Evolutionary conservation across 2,329 filamentous ascomycete species (phyloP), one percentile per base, ranked within the genome.

Genomic region (Penicillium sp.): DNA sequence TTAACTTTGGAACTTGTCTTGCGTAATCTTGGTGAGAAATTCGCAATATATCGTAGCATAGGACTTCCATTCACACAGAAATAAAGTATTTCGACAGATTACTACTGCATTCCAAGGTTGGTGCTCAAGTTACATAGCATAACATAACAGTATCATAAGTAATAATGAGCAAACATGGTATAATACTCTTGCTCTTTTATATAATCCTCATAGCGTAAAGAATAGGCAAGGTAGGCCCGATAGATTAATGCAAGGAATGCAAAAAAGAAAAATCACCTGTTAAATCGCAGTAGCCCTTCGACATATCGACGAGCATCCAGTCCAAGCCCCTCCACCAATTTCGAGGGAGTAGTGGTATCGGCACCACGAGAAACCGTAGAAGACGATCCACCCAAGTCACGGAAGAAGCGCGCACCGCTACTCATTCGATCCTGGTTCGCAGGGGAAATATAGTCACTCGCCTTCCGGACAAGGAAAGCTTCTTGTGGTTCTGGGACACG

Each of bases 301-400:
- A 80, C 74, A 70, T 79, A 80, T 54, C 70, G 72, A 56, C 73
- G 71, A 20, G 77, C 72, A 70, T 80, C 77, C 37, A 80, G 65
- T 1, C 77, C 77, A 37, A 79, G 61, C 7, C 77, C 77, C 57
- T 79, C 77, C 9, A 72, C 75, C 44, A 75, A 56, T 53, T 68
- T 77, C 22, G 65, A 73, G 1, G 74, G 68, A 6, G 64, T 67
- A 6, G 64, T 67, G 31, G 61, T 69, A 55, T 67, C 74, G 45
- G 66, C 60, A 62, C 58, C 51, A 49, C 57, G 66, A 56, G 58
- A 44, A 15, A 43, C 49, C 48, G 63, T 57, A 45, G 70, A 65
- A 20, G 67, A 69, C 4, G 67, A 70, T 8, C 75, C 74, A n/a
- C 72, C 71, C 2, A 76, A 61, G 56, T 75, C 74, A 18, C 73